A percentile compares a stretch with the other conserved stretches of the same genome.
Evolutionary conservation across 2,329 filamentous ascomycete genomes (phyloP).

Genomic region (Tolypocladium ophioglossoides): DNA sequence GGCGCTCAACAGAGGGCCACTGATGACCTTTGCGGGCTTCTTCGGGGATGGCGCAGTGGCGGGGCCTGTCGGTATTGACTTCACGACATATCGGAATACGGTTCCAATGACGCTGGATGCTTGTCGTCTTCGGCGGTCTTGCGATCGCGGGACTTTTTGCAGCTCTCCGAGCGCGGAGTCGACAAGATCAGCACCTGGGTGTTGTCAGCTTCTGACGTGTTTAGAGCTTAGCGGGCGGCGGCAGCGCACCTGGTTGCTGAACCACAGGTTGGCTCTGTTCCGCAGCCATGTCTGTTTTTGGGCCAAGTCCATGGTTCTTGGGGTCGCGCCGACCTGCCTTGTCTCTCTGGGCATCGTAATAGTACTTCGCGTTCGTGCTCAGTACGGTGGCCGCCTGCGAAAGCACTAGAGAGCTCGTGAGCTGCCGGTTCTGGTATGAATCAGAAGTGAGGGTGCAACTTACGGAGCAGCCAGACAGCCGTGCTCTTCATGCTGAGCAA

Average conservation of each 20-base stretch:
- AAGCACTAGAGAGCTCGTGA: constrained; percentile 28
- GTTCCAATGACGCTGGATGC: constrained; percentile 32
- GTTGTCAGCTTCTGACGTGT: background rate
- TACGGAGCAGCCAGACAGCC: constrained; percentile 32
- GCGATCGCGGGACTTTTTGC: constrained; percentile 34
- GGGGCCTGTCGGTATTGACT: constrained; percentile 39
- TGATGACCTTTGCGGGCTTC: constrained; percentile 19
- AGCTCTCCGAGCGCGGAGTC: constrained; percentile 40
- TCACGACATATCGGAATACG: constrained; percentile 32
- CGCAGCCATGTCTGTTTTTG: constrained; percentile 18
- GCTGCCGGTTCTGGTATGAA: constrained; percentile 7
- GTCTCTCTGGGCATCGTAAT: constrained; percentile 20
- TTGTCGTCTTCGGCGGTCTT: constrained; percentile 32
- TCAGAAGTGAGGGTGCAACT: constrained; percentile 11
- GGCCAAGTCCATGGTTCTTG: constrained; percentile 20
- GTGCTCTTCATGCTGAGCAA: constrained; percentile 29
- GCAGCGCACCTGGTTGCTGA: constrained; percentile 27
- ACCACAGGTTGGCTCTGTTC: constrained; percentile 15
- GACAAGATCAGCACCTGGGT: constrained; percentile 40
- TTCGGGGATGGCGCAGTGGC: constrained; percentile 33
- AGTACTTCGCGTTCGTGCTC: constrained; percentile 27
- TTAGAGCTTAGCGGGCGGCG: background rate
- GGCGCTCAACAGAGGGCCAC: constrained; percentile 36
- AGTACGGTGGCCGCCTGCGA: constrained; percentile 31
- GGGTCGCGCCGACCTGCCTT: constrained; percentile 14